phyloP scores from a whole-genome alignment of 192 early-diverging fungal genomes.

The Dissophora globulifera region DNA sequence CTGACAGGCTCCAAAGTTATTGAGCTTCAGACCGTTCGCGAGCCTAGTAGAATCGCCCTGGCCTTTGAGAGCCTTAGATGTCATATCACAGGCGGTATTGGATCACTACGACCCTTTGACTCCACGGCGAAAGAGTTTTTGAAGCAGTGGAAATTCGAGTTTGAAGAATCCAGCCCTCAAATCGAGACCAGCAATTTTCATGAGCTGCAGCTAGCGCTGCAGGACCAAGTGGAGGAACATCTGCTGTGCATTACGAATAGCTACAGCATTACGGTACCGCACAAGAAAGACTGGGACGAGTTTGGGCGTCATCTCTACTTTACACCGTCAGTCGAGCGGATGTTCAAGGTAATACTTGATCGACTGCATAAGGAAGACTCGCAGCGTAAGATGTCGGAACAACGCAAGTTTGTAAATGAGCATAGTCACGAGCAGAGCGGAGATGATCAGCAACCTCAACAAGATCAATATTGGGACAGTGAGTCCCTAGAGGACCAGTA shows the following conservation, averaged over 20 bases:
- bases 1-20: constrained; percentile 35
- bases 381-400: background rate
- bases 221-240: constrained; percentile 6
- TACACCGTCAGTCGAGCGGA: constrained; percentile 1
- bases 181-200: constrained; percentile 21
- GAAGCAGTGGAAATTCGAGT: constrained; percentile 42
- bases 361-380: background rate
- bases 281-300: constrained; percentile 22
- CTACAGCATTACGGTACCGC: constrained; percentile 19
- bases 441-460: background rate
- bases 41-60: background rate
- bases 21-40: constrained; percentile 20
- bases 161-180: constrained; percentile 5
- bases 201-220: constrained; percentile 2
- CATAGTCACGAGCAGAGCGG: background rate
- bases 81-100: constrained; percentile 40
- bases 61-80: constrained; percentile 18
- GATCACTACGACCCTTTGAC: constrained; percentile 29
- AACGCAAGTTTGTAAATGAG: background rate
- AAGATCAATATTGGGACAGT: background rate
- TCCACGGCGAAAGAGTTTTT: constrained; percentile 31
- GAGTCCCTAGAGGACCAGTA: background rate
- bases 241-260: constrained; percentile 31
- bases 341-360: constrained; percentile 1
- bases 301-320: constrained; percentile 40